phyloP scores from a whole-genome alignment of 345 rosid species.

The Odontarrhena argentea region DNA sequence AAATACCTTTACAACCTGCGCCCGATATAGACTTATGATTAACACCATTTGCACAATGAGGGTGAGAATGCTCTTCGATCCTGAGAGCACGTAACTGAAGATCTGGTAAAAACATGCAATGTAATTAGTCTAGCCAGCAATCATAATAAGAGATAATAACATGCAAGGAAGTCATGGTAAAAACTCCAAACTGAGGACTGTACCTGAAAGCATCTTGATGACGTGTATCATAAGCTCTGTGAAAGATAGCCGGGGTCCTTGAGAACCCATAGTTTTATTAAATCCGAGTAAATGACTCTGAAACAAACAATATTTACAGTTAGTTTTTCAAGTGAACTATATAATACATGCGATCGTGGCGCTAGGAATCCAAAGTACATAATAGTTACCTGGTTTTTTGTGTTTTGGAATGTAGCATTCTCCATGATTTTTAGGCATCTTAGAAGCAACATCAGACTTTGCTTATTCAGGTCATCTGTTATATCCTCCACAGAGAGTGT shows the following conservation, averaged over 20 bases:
- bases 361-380: conserved; percentile 15
- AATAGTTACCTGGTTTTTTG: conserved; percentile 79
- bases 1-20: conserved; percentile 52
- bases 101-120: conserved; percentile 46
- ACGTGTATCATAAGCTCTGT: conserved; percentile 56
- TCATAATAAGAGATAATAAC: conserved; percentile 31
- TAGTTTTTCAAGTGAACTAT: conserved; percentile 1
- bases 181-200: conserved; percentile 4
- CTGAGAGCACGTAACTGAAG: conserved; percentile 44
- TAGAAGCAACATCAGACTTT: conserved; percentile 59
- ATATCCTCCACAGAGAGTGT: conserved; percentile 37
- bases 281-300: conserved; percentile 81
- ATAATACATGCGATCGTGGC: conserved; percentile 3
- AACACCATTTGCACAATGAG: conserved; percentile 40
- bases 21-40: conserved; percentile 42
- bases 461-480: conserved; percentile 48
- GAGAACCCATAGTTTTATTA: conserved; percentile 46
- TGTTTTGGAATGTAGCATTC: conserved; percentile 88
- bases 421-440: conserved; percentile 96
- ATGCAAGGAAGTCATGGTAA: conserved; percentile 7
- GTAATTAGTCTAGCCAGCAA: conserved; percentile 33
- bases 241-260: conserved; percentile 51
- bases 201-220: conserved; percentile 86
- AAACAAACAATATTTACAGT: background rate
- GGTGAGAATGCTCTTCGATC: conserved; percentile 37